Evolutionary conservation across 306 rosid genomes (phyloP).

Genomic region (Lathyrus oleraceus): DNA sequence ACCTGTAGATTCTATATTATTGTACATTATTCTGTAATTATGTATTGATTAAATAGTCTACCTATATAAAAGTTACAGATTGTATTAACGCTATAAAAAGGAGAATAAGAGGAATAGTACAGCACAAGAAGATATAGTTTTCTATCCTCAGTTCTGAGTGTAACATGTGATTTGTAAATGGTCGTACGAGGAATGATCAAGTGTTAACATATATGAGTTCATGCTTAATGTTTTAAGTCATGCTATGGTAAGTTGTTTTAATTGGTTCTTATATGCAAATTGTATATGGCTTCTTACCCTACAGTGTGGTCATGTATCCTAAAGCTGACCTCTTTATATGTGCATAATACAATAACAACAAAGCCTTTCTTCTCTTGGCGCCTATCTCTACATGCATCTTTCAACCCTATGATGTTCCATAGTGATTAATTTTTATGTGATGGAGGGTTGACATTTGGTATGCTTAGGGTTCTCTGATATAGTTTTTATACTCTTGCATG

Average conservation of each 20-base stretch:
- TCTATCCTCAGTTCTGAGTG: too few species aligned
- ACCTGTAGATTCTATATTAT: too few species aligned
- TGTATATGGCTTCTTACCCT: background rate
- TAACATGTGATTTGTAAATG: background rate
- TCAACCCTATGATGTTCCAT: background rate
- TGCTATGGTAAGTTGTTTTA: background rate
- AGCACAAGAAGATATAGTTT: too few species aligned
- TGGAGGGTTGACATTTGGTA: slow-evolving; percentile 7
- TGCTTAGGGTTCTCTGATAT: background rate
- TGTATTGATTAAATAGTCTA: too few species aligned
- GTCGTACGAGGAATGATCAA: background rate
- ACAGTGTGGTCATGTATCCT: background rate
- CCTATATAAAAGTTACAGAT: too few species aligned
- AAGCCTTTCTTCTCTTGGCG: background rate
- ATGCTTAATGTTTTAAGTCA: background rate
- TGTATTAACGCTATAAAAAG: too few species aligned
- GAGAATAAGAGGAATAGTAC: too few species aligned
- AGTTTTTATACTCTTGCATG: background rate
- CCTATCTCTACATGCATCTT: background rate
- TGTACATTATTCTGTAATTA: too few species aligned
- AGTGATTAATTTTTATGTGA: background rate
- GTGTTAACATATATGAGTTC: background rate
- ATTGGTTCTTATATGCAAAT: background rate
- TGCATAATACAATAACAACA: background rate
- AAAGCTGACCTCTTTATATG: background rate